Percentiles rank a stretch among this genome's conserved stretches.
Conservation (phyloP, 371 early-diverging fungal species). For the Lichtheimia ornata region DNA sequence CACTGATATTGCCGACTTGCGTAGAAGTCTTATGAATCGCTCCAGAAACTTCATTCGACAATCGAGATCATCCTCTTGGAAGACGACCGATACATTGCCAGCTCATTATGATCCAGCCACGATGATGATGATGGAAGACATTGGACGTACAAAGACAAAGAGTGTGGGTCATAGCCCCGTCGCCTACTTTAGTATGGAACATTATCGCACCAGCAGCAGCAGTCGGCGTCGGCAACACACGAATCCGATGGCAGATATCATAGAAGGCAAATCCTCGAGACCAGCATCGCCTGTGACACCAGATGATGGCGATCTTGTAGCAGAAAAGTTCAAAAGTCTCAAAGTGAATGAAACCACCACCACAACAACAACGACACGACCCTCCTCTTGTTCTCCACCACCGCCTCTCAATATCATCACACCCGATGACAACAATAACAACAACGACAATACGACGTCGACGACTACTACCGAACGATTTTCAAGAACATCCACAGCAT, state of each 20-base stretch:
- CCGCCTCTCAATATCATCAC: too few species aligned
- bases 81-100: conserved; percentile 22
- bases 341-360: neutral
- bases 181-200: conserved; percentile 10
- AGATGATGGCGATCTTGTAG: conserved; percentile 13
- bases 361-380: neutral
- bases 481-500: conserved; percentile 8
- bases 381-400: neutral
- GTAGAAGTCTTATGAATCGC: conserved; percentile 46
- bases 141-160: conserved; percentile 19
- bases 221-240: conserved; percentile 19
- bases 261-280: conserved; percentile 10
- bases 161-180: conserved; percentile 22
- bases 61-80: conserved; percentile 24
- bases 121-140: neutral
- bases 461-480: neutral
- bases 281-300: conserved; percentile 15
- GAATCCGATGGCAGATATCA: conserved; percentile 21
- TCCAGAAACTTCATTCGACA: conserved; percentile 53
- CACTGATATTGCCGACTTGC: conserved; percentile 31
- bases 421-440: too few species aligned
- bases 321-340: conserved; percentile 6
- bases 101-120: conserved; percentile 13
- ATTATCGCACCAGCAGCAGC: conserved; percentile 11
- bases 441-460: neutral